These are phyloP conservation scores for Speleostelium caveatum DNA, from an alignment of 78 protist species.

Conservation along the genomic window DNA sequence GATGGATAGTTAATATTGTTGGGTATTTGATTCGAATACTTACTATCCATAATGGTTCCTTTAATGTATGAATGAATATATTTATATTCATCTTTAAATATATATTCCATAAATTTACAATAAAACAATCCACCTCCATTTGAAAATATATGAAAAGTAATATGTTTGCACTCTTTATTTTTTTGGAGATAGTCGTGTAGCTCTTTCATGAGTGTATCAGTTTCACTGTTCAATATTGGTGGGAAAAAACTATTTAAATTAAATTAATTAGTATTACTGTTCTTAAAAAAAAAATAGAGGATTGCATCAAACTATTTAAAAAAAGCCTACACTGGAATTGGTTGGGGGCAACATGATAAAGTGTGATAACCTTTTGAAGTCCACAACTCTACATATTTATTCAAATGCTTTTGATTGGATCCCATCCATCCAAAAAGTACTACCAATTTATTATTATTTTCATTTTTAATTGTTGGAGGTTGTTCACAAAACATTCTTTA, in stretches of 20 bases:
- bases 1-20: too few species aligned
- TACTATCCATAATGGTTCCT: slow-evolving; percentile 45
- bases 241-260: not conserved
- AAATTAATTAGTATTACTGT: not conserved
- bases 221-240: not conserved
- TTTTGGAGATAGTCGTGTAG: not conserved
- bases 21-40: too few species aligned
- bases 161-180: slow-evolving; percentile 22
- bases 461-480: not conserved
- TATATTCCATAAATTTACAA: not conserved
- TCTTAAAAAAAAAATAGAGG: not conserved
- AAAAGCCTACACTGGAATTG: slow-evolving; percentile 12
- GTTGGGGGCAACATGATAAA: slow-evolving; percentile 10
- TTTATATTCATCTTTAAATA: slow-evolving; percentile 15
- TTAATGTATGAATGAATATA: not conserved
- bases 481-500: too few species aligned
- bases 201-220: not conserved
- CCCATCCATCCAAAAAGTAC: slow-evolving; percentile 68
- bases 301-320: not conserved
- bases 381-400: slow-evolving; percentile 43
- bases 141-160: slow-evolving; percentile 24
- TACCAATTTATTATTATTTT: slow-evolving; percentile 6
- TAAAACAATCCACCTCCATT: slow-evolving; percentile 77
- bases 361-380: slow-evolving; percentile 29
- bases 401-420: not conserved